Evolutionary conservation across 495 filamentous ascomycete species (phyloP).

Genomic region (Lineolata rhizophorae): DNA sequence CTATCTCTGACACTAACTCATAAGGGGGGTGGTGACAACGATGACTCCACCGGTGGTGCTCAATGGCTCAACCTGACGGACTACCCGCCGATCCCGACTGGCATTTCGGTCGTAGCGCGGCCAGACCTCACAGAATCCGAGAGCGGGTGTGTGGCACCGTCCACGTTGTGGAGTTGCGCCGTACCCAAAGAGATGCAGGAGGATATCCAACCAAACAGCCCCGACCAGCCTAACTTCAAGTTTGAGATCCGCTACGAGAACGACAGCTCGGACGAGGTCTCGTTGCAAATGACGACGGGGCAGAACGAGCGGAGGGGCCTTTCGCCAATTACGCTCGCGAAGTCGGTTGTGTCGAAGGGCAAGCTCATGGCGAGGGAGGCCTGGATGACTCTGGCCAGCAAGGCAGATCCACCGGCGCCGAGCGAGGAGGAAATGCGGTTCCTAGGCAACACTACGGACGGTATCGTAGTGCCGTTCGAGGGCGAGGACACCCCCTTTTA

Average conservation of each 20-base stretch:
- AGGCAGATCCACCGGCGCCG: slow-evolving; percentile 35
- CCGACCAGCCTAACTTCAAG: slow-evolving; percentile 53
- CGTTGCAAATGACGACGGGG: no score
- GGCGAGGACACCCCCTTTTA: slow-evolving; percentile 53
- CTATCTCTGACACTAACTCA: slow-evolving; percentile 7
- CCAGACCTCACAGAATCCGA: slow-evolving; percentile 33
- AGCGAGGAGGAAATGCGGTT: slow-evolving; percentile 47
- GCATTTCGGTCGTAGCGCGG: slow-evolving; percentile 50
- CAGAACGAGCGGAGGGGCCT: no score
- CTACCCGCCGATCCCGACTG: slow-evolving; percentile 70
- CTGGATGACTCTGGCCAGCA: no score
- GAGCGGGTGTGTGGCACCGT: slow-evolving; percentile 42
- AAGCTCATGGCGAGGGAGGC: no score
- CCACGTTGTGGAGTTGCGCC: slow-evolving; percentile 62
- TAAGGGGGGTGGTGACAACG: no score
- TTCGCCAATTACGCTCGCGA: no score
- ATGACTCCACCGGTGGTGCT: slow-evolving; percentile 8
- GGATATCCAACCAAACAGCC: slow-evolving; percentile 31
- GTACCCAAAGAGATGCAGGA: slow-evolving; percentile 53
- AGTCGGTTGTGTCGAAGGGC: slow-evolving; percentile 7
- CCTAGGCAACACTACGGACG: slow-evolving; percentile 67
- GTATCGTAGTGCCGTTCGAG: slow-evolving; percentile 29
- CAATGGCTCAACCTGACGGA: slow-evolving; percentile 67
- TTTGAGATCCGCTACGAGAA: slow-evolving; percentile 65
- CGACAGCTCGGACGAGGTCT: slow-evolving; percentile 27